Evolutionary conservation across 441 rosid genomes (phyloP).

Genomic region (Rhodomyrtus psidioides): DNA sequence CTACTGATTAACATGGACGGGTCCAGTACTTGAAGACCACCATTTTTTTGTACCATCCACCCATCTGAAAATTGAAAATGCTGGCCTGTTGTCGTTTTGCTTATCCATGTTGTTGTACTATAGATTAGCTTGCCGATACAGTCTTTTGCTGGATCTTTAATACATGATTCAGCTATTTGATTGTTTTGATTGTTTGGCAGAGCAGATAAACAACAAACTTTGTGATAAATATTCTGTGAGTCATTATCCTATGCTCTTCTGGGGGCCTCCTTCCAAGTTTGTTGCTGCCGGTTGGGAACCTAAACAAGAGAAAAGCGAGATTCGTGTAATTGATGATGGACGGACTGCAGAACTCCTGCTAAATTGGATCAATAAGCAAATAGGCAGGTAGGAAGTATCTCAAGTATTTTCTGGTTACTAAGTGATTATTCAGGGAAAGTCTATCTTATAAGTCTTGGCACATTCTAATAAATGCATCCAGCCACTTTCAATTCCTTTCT

Average conservation of each 20-base stretch:
- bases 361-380: slow-evolving; percentile 80
- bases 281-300: slow-evolving; percentile 49
- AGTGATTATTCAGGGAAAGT: background rate
- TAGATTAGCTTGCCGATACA: background rate
- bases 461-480: background rate
- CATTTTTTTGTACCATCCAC: background rate
- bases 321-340: slow-evolving; percentile 50
- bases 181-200: slow-evolving; percentile 53
- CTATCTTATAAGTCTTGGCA: background rate
- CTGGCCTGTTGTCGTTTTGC: background rate
- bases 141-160: background rate
- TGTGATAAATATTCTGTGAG: slow-evolving; percentile 74
- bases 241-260: slow-evolving; percentile 89
- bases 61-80: background rate
- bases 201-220: slow-evolving; percentile 76
- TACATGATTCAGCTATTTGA: slow-evolving; percentile 13
- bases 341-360: slow-evolving; percentile 85
- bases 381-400: slow-evolving; percentile 54
- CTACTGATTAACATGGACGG: background rate
- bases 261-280: slow-evolving; percentile 76
- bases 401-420: slow-evolving; percentile 2
- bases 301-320: slow-evolving; percentile 42
- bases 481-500: background rate
- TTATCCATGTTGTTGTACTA: background rate
- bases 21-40: background rate